Conservation (phyloP, 176 grass and related monocot species). For the Aegilops tauschii region DNA sequence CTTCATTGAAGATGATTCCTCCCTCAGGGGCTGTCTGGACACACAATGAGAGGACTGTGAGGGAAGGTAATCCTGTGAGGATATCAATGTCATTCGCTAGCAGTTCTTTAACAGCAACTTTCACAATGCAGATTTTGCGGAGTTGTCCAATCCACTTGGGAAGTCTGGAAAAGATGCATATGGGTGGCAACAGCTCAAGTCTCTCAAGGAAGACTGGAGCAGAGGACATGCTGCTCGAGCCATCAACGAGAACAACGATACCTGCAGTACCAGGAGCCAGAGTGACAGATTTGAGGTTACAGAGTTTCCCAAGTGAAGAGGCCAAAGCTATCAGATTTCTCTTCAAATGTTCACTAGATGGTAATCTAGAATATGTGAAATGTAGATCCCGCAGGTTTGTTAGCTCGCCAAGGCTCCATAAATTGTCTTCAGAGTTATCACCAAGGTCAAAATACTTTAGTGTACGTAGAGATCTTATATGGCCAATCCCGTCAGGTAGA, state of each 20-base stretch:
- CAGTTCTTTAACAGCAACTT: conserved; percentile 22
- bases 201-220: not conserved
- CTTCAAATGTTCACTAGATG: not conserved
- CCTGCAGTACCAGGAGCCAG: not conserved
- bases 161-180: conserved; percentile 17
- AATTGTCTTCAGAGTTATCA: not conserved
- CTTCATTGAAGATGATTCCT: not conserved
- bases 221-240: not conserved
- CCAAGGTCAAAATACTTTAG: conserved; percentile 5
- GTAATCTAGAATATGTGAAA: not conserved
- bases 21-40: not conserved
- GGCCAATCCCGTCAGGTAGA: not conserved
- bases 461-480: not conserved
- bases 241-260: not conserved
- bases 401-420: not conserved
- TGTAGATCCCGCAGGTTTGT: conserved; percentile 3
- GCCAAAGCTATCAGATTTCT: conserved; percentile 3
- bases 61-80: not conserved
- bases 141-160: conserved; percentile 7
- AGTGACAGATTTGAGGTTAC: conserved; percentile 4
- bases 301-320: not conserved
- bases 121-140: not conserved
- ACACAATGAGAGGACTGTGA: not conserved
- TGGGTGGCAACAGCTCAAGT: not conserved
- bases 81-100: not conserved